These are phyloP conservation scores for Castanea sativa DNA, from an alignment of 306 rosid species.

Conservation along the genomic window DNA sequence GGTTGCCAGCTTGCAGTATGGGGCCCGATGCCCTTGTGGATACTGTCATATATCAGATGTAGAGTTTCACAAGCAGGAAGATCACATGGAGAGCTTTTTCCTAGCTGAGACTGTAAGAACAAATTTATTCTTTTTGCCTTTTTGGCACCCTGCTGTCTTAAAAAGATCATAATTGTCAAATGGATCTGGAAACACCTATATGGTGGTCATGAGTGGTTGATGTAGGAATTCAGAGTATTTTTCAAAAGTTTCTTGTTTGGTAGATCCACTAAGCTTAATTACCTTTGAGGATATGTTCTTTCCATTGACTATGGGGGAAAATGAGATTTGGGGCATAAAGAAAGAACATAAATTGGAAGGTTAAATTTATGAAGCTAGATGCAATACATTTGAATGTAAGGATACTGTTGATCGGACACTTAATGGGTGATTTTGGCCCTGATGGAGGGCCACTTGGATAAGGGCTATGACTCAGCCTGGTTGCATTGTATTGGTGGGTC, in stretches of 20 bases:
- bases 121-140: slow-evolving; percentile 13
- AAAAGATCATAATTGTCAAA: background rate
- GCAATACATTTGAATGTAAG: background rate
- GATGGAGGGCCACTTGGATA: background rate
- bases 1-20: slow-evolving; percentile 87
- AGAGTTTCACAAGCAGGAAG: slow-evolving; percentile 86
- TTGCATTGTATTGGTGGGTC: background rate
- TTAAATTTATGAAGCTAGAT: background rate
- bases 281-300: background rate
- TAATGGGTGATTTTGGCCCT: background rate
- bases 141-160: background rate
- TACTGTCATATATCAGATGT: slow-evolving; percentile 96
- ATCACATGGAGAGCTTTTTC: slow-evolving; percentile 98
- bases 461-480: background rate
- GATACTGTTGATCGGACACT: background rate
- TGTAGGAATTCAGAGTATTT: background rate
- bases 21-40: slow-evolving; percentile 92
- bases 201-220: background rate
- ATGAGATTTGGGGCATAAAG: background rate
- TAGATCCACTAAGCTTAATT: background rate
- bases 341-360: background rate
- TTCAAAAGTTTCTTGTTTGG: background rate
- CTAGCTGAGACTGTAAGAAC: slow-evolving; percentile 87
- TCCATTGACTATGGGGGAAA: background rate
- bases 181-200: background rate